Evolutionary conservation across 2,329 filamentous ascomycete genomes (phyloP), one percentile per base, ranked within the genome.

Genomic region (Colletotrichum sublineola): DNA sequence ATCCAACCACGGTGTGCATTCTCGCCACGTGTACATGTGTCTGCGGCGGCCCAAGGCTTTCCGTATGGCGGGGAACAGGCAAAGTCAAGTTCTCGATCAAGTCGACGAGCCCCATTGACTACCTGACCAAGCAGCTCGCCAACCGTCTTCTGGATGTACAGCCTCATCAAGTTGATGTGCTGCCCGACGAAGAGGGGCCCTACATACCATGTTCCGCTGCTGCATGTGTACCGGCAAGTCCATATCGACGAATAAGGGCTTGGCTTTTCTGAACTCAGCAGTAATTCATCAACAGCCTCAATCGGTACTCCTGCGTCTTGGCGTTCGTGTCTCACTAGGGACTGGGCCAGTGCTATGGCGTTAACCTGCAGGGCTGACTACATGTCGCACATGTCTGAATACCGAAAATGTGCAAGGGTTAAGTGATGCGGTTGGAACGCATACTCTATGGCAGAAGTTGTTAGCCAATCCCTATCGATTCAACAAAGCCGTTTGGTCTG

Each of bases 91-190:
- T 81, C 38, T 86, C 81, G 0, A 87, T 79, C 3, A 87, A 74
- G 70, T 87, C 85, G 1, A 86, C 80, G 0, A 85, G 83, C 4
- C 38, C 80, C 78, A 33, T 80, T 61, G 7, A 75, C 78, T 79
- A 87, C 80, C 7, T 74, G 76, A 11, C 84, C 81, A 1, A 87
- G 78, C 2, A 86, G 77, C n/a, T 79, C 74, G 29, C 85, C 79
- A 1, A 86, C 83, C 0, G 84, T 87, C 68, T 83, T 80, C 67
- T 84, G 82, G 42, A 88, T 86, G 57, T 84, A 82, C 33, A 86
- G 85, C 64, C 82, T 78, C 75, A 86, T 74, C 20, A 74, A 76
- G 36, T 84, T 77, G 57, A 86, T 77, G 44, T 83, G 80, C 5
- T 82, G 79, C 0, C 76, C 75, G 11, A 79, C 79, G 67, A 88